phyloP scores from a whole-genome alignment of 2,329 filamentous ascomycete genomes.

The Byssothecium circinans region DNA sequence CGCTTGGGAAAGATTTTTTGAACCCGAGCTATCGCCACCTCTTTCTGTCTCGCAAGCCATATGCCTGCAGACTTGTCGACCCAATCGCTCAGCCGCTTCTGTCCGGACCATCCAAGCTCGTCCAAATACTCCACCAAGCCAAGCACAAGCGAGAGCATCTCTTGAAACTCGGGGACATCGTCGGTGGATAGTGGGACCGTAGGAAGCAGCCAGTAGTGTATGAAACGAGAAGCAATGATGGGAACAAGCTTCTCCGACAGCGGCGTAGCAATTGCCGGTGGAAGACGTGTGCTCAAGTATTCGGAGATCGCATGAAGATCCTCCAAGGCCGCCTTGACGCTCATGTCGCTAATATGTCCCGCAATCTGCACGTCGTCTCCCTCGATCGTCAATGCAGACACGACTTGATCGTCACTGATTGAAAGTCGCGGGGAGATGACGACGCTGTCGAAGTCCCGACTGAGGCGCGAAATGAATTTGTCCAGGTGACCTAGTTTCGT shows the following conservation, averaged over 20 bases:
- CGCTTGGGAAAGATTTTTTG: slow-evolving; percentile 69
- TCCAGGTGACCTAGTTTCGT: slow-evolving; percentile 44
- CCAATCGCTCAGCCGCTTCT: slow-evolving; percentile 73
- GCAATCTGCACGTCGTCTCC: slow-evolving; percentile 39
- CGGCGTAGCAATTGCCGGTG: slow-evolving; percentile 51
- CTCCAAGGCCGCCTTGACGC: slow-evolving; percentile 30
- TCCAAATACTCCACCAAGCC: slow-evolving; percentile 67
- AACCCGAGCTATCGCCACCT: slow-evolving; percentile 74
- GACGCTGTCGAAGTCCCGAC: slow-evolving; percentile 63
- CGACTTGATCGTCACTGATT: slow-evolving; percentile 37
- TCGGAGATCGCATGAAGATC: slow-evolving; percentile 47
- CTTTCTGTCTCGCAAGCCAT: slow-evolving; percentile 84
- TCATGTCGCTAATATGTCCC: slow-evolving; percentile 30
- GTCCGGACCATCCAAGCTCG: slow-evolving; percentile 63
- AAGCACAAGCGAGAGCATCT: slow-evolving; percentile 64
- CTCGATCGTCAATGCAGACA: slow-evolving; percentile 35
- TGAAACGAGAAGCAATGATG: slow-evolving; percentile 66
- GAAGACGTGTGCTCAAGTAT: slow-evolving; percentile 56
- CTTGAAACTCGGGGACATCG: slow-evolving; percentile 72
- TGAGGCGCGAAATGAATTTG: slow-evolving; percentile 60
- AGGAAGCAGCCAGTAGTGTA: slow-evolving; percentile 72
- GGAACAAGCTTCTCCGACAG: slow-evolving; percentile 73
- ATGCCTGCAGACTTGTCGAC: slow-evolving; percentile 75
- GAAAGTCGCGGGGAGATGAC: slow-evolving; percentile 63
- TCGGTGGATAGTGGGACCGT: slow-evolving; percentile 74